Conservation (phyloP, 2,329 filamentous ascomycete genomes). For the Parastagonospora avenae region DNA sequence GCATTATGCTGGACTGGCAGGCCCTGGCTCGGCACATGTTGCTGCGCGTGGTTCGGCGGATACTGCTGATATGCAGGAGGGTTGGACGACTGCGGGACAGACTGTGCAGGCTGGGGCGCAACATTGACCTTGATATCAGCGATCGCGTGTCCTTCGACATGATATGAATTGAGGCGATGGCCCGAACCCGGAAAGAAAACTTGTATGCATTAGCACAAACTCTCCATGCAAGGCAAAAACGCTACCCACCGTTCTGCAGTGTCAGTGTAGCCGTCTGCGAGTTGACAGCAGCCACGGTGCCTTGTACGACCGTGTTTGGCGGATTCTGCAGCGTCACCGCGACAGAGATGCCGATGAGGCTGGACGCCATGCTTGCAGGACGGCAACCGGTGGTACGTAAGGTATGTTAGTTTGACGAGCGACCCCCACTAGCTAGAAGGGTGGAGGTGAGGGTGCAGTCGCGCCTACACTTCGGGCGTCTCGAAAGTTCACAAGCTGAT, state of each 20-base stretch:
- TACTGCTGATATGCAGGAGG: constrained; percentile 26
- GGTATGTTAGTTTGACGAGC: constrained; percentile 1
- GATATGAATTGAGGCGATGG: constrained; percentile 58
- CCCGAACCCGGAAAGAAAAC: constrained; percentile 62
- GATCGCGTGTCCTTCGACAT: constrained; percentile 63
- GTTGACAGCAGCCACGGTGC: constrained; percentile 72
- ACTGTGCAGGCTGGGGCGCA: constrained; percentile 22
- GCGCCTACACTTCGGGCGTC: neutral
- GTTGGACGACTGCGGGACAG: constrained; percentile 20
- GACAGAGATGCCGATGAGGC: constrained; percentile 79
- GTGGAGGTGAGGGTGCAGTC: constrained; percentile 10
- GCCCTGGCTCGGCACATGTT: constrained; percentile 5
- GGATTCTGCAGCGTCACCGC: constrained; percentile 72
- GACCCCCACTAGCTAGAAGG: constrained; percentile 6
- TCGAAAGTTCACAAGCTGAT: constrained; percentile 3
- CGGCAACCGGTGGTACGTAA: neutral
- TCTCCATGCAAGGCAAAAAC: neutral
- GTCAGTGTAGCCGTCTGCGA: constrained; percentile 66
- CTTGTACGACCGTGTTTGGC: constrained; percentile 67
- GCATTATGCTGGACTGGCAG: constrained; percentile 8
- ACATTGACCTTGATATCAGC: constrained; percentile 62
- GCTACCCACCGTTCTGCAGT: constrained; percentile 68
- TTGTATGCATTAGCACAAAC: constrained; percentile 18
- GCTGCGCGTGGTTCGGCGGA: constrained; percentile 18
- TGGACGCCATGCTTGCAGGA: constrained; percentile 59